Conservation (phyloP, 352 stramenopile genomes). For the Globisporangium heterothallicum region DNA sequence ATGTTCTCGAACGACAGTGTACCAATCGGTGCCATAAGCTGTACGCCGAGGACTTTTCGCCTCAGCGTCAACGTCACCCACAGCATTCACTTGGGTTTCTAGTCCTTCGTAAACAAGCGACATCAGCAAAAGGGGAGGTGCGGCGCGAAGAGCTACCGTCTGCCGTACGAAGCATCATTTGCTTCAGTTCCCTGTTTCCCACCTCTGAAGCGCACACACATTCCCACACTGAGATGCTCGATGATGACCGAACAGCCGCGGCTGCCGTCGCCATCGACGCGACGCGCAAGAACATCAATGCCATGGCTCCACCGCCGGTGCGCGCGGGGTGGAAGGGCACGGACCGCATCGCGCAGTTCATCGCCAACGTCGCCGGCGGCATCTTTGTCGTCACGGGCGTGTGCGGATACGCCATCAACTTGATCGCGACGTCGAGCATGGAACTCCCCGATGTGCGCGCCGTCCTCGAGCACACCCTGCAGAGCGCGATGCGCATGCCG, state of each 20-base stretch:
- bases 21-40: constrained; percentile 1
- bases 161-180: not conserved
- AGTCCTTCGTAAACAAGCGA: too few relatives aligned
- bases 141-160: not conserved
- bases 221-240: too few relatives aligned
- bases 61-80: not conserved
- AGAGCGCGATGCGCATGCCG: constrained; percentile 1
- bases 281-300: too few relatives aligned
- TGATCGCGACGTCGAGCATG: constrained; percentile 19
- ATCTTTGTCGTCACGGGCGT: constrained; percentile 37
- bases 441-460: constrained; percentile 27
- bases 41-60: not conserved
- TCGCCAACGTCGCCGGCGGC: constrained; percentile 55
- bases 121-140: too few relatives aligned
- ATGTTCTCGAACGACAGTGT: constrained; percentile 1
- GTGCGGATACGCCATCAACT: constrained; percentile 29
- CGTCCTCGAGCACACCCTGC: not conserved
- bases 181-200: too few relatives aligned
- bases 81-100: not conserved
- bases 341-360: constrained; percentile 51
- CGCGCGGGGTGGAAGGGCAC: constrained; percentile 46
- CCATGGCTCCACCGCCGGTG: not conserved
- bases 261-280: too few relatives aligned
- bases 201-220: not conserved
- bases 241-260: too few relatives aligned